A percentile compares a stretch with the other conserved stretches of the same genome.
Evolutionary conservation across 2,329 filamentous ascomycete species (phyloP).

Genomic region (Ploettnerulaceae sp.): DNA sequence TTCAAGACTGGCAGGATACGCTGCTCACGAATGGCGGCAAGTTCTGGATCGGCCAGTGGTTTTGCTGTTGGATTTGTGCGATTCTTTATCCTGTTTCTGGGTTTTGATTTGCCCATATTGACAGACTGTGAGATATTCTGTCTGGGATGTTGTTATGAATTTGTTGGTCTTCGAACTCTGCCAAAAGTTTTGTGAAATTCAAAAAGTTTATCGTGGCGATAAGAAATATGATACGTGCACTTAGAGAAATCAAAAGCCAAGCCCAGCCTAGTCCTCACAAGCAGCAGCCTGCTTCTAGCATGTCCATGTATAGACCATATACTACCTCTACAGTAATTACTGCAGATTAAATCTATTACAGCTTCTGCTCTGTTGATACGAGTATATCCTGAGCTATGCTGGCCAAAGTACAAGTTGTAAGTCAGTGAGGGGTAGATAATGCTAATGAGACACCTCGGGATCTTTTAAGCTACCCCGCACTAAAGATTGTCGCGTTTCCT

Average conservation of each 20-base stretch:
- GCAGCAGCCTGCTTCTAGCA: too few relatives aligned
- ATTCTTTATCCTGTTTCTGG: constrained; percentile 47
- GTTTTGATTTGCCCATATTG: constrained; percentile 54
- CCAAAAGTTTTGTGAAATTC: constrained; percentile 8
- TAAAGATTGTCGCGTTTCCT: not conserved
- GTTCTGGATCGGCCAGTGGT: constrained; percentile 57
- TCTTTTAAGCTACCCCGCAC: constrained; percentile 1
- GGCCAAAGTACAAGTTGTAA: too few relatives aligned
- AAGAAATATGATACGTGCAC: not conserved
- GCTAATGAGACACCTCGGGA: not conserved
- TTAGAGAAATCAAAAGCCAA: too few relatives aligned
- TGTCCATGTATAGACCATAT: too few relatives aligned
- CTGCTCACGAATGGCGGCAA: constrained; percentile 57
- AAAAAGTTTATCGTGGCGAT: constrained; percentile 10
- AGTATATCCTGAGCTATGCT: too few relatives aligned
- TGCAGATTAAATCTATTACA: too few relatives aligned
- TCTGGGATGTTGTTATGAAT: not conserved
- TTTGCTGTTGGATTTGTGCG: constrained; percentile 54
- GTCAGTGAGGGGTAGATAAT: constrained; percentile 7
- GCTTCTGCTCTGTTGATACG: too few relatives aligned
- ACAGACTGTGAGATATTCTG: not conserved
- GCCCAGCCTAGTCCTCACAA: too few relatives aligned
- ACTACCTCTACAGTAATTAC: too few relatives aligned
- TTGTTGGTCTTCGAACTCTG: constrained; percentile 6
- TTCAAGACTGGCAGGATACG: constrained; percentile 59